Conservation (phyloP, 352 stramenopile genomes). For the Phytophthora agathidicida region DNA sequence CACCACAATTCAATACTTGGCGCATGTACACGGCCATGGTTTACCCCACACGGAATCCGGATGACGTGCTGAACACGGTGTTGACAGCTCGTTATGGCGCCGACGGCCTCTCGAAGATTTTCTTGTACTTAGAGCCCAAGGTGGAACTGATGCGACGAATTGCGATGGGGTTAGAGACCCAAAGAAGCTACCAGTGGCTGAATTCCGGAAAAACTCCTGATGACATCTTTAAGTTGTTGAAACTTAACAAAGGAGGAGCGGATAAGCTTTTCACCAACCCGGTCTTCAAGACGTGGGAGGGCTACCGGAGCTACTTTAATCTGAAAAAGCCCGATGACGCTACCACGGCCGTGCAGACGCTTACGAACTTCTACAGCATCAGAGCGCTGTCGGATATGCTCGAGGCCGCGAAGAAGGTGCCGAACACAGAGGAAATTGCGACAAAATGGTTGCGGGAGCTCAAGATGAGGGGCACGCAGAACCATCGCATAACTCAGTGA, state of each 20-base stretch:
- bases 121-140: no score
- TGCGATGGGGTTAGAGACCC: no score
- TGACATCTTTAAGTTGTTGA: not conserved
- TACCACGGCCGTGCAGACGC: not conserved
- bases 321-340: not conserved
- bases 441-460: no score
- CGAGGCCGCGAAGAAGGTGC: not conserved
- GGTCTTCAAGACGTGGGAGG: not conserved
- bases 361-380: constrained; percentile 2
- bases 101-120: not conserved
- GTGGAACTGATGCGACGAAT: not conserved
- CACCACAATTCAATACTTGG: not conserved
- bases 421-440: not conserved
- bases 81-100: not conserved
- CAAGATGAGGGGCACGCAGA: no score
- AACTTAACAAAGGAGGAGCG: not conserved
- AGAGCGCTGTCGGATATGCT: not conserved
- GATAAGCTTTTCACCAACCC: not conserved
- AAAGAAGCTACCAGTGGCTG: no score
- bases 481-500: no score
- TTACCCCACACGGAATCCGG: no score
- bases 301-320: not conserved
- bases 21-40: not conserved
- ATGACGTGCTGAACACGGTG: no score
- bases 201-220: no score